These are phyloP conservation scores for Glutinoglossum americanum DNA, from an alignment of 495 filamentous ascomycete genomes.

Conservation along the genomic window DNA sequence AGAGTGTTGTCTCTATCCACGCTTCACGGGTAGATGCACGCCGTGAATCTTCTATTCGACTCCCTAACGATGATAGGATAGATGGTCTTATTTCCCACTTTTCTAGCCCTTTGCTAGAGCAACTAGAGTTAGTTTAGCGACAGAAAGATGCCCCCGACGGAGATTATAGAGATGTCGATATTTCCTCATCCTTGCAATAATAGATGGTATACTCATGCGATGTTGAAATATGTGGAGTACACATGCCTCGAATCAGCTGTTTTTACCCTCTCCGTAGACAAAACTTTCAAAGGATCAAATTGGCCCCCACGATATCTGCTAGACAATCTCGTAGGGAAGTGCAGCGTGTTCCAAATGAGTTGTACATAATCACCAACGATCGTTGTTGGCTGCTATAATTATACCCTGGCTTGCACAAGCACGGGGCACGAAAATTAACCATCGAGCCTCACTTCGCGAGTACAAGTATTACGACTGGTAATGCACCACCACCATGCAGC, in stretches of 20 bases:
- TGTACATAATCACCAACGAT: neutral
- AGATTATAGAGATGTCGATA: neutral
- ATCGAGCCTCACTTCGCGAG: neutral
- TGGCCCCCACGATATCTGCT: too few relatives aligned
- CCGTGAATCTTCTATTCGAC: slow-evolving; percentile 30
- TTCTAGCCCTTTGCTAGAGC: too few relatives aligned
- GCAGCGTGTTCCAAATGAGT: too few relatives aligned
- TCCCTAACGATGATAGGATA: neutral
- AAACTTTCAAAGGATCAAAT: too few relatives aligned
- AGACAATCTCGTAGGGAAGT: too few relatives aligned
- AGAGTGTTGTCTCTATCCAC: slow-evolving; percentile 75
- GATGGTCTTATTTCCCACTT: neutral
- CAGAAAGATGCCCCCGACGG: neutral
- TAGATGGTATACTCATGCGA: neutral
- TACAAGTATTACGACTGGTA: neutral
- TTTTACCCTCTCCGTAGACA: too few relatives aligned
- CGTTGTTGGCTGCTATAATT: too few relatives aligned
- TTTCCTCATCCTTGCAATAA: neutral
- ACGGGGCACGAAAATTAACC: too few relatives aligned
- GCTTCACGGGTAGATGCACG: slow-evolving; percentile 85
- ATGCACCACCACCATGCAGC: neutral
- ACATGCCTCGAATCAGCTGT: neutral
- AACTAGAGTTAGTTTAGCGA: neutral
- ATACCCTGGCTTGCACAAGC: too few relatives aligned
- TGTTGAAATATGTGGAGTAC: neutral